Conservation (phyloP, 192 early-diverging fungal genomes). For the Cladochytrium replicatum region DNA sequence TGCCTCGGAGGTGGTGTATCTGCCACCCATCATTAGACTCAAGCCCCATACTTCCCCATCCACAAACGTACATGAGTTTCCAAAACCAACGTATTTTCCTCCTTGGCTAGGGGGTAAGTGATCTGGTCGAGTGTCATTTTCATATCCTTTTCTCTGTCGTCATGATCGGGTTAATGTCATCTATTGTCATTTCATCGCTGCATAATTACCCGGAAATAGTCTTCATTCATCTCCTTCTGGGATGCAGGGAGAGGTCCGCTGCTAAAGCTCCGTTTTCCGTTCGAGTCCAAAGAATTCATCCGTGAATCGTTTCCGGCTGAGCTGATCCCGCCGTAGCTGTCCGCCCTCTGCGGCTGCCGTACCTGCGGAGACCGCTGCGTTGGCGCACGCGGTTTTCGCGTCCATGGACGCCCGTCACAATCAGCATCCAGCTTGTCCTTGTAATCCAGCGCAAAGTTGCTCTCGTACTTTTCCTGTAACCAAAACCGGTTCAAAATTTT, state of each 20-base stretch:
- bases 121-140: conserved; percentile 29
- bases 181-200: background rate
- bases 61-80: conserved; percentile 16
- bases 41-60: too few relatives aligned
- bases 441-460: conserved; percentile 74
- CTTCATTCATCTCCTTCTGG: conserved; percentile 63
- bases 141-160: conserved; percentile 25
- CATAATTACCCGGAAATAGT: conserved; percentile 42
- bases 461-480: conserved; percentile 61
- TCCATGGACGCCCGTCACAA: conserved; percentile 53
- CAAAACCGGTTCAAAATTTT: background rate
- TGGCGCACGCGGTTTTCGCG: conserved; percentile 4
- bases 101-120: conserved; percentile 42
- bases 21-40: too few relatives aligned
- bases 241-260: conserved; percentile 16
- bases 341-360: conserved; percentile 6
- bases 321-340: conserved; percentile 12
- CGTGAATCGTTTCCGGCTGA: conserved; percentile 15
- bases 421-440: conserved; percentile 72
- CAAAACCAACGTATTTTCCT: conserved; percentile 45
- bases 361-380: conserved; percentile 13
- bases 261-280: conserved; percentile 3
- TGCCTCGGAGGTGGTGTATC: too few relatives aligned
- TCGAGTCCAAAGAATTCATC: conserved; percentile 8
- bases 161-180: background rate